Evolutionary conservation across 768 basidiomycete genomes (phyloP), one percentile per base, ranked within the genome.

Genomic region (Inosperma sp.): DNA sequence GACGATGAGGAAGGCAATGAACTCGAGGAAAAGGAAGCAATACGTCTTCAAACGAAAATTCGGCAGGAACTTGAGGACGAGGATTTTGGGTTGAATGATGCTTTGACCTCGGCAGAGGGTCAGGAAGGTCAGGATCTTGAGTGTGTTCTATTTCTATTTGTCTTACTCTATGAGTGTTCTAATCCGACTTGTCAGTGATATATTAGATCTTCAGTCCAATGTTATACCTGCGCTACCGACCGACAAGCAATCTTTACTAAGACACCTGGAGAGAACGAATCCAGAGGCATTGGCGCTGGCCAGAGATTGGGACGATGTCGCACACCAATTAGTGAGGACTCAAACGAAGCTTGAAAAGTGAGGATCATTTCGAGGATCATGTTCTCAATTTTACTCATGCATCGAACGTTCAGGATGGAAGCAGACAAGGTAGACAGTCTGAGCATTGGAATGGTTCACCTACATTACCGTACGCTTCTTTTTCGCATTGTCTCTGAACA

Each of bases 1-100:
- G 88, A 89, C 58, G 86, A 94, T 56, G 93, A 95, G 59, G 93
- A 95, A 65, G 88, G 83, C 27, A 80, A 88, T 60, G 86, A 88
- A 56, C 69, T 95, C 43, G 93, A 97, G 61, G 90, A 91, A 64
- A 83, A 86, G 62, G 93, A 97, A 65, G 89, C 88, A 6, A 82
- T 69, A 58, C 74, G 90, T 51, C 68, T 95, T 37, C 94, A 95
- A 65, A 66, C 70, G 30, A 93, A 89, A 68, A 73, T 79, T 19
- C 76, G 86, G 26, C 85, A 89, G 56, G 77, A 67, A 9, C 76
- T 95, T 74, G 68, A 58, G 7, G 88, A 91, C 36, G 83, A 79
- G 13, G 93, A 97, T 66, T 96, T 90, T 61, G 93, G 93, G 9
- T 70, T 97, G 35, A 79, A 75, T 21, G 89, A 87, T 55, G 65